A percentile compares a stretch with the other conserved stretches of the same genome.
Conservation (phyloP, 2,329 filamentous ascomycete genomes). For the Thermothelomyces thermophilus region DNA sequence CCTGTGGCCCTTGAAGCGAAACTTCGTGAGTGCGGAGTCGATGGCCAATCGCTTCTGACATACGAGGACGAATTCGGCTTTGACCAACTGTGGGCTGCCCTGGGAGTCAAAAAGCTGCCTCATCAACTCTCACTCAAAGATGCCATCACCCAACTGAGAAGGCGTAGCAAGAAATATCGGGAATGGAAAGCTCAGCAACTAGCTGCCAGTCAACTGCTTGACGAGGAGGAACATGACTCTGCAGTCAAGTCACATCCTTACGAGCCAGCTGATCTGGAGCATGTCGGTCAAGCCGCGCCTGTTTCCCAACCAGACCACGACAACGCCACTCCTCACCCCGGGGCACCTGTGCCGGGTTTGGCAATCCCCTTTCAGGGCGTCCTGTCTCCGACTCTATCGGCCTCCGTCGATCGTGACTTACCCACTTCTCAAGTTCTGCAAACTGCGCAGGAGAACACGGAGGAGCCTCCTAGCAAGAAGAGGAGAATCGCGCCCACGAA, state of each 20-base stretch:
- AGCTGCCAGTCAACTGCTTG: background rate
- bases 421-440: background rate
- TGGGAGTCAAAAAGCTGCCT: conserved; percentile 51
- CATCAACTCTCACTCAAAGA: conserved; percentile 52
- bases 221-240: conserved; percentile 1
- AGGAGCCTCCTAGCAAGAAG: conserved; percentile 26
- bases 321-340: background rate
- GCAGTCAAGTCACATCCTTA: conserved; percentile 26
- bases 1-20: conserved; percentile 43
- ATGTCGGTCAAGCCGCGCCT: background rate
- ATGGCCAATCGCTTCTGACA: conserved; percentile 58
- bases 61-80: conserved; percentile 42
- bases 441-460: background rate
- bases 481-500: conserved; percentile 26
- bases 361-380: conserved; percentile 7
- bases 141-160: conserved; percentile 51
- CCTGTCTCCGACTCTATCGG: conserved; percentile 14
- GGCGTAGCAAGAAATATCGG: conserved; percentile 44
- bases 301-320: background rate
- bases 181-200: conserved; percentile 26
- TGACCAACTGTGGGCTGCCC: conserved; percentile 43
- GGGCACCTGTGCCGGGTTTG: background rate
- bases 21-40: conserved; percentile 57
- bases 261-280: conserved; percentile 6
- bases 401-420: background rate